phyloP scores from a whole-genome alignment of 441 rosid species.

The Metrosideros polymorpha region DNA sequence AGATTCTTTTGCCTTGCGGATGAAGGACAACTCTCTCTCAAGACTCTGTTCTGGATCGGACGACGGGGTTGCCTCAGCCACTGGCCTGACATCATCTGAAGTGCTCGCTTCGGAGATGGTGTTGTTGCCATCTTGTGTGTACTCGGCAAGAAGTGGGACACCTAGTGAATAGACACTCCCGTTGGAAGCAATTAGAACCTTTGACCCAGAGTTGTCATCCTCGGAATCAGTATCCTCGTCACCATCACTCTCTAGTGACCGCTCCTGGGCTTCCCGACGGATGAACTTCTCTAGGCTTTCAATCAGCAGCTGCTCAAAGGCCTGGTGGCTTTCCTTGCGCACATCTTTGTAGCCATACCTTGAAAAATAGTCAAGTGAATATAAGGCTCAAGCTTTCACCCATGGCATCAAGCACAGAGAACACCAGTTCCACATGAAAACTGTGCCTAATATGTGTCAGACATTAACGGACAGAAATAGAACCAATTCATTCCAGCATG shows the following conservation, averaged over 20 bases:
- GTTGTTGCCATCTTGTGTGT: conserved; percentile 23
- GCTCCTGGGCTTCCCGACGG: conserved; percentile 90
- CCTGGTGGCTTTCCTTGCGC: conserved; percentile 90
- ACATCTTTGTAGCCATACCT: conserved; percentile 98
- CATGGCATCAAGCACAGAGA: background rate
- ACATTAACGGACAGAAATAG: background rate
- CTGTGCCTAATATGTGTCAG: background rate
- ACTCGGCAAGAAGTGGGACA: conserved; percentile 73
- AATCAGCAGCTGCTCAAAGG: conserved; percentile 87
- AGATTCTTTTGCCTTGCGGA: conserved; percentile 82
- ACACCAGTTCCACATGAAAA: background rate
- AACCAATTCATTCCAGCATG: background rate
- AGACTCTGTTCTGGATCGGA: conserved; percentile 78
- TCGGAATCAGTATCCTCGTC: conserved; percentile 62
- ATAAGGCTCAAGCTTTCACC: background rate
- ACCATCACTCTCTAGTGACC: conserved; percentile 83
- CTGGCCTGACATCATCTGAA: conserved; percentile 31
- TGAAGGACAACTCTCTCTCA: conserved; percentile 86
- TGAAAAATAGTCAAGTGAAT: conserved; percentile 8
- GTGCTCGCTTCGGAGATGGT: conserved; percentile 48
- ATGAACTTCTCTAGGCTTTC: conserved; percentile 99
- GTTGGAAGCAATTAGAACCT: conserved; percentile 74
- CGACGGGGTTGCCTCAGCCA: conserved; percentile 21
- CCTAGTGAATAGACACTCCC: conserved; percentile 88
- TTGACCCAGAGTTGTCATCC: conserved; percentile 41